Conservation (phyloP, 176 grass and related monocot species). For the sorghum (Sorghum bicolor) region Sorghum_bicolor_NCBIv3 NC_012877.2:62416501-62417000, state of each 20-base stretch:
- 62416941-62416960: slow-evolving; percentile 85
- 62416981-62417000: slow-evolving; percentile 59
- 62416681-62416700: slow-evolving; percentile 97
- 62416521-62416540: slow-evolving; percentile 53
- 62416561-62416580: slow-evolving; percentile 55
- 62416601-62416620: slow-evolving; percentile 59
- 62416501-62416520: slow-evolving; percentile 75
- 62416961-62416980: slow-evolving; percentile 69
- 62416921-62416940: slow-evolving; percentile 46
- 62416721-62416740: slow-evolving; percentile 40
- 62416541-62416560: slow-evolving; percentile 54
- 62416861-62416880: slow-evolving; percentile 49
- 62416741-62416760: slow-evolving; percentile 87
- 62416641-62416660: slow-evolving; percentile 59
- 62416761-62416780: slow-evolving; percentile 77
- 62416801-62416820: slow-evolving; percentile 46
- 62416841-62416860: no score
- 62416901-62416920: slow-evolving; percentile 57
- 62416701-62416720: slow-evolving; percentile 4
- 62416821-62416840: slow-evolving; percentile 31
- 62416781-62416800: slow-evolving; percentile 51
- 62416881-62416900: slow-evolving; percentile 72
- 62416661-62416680: slow-evolving; percentile 60
- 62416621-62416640: slow-evolving; percentile 87
- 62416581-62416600: slow-evolving; percentile 46